Base-by-base conservation (phyloP, 208 protist species). In the Zelonia costaricensis region DNA sequence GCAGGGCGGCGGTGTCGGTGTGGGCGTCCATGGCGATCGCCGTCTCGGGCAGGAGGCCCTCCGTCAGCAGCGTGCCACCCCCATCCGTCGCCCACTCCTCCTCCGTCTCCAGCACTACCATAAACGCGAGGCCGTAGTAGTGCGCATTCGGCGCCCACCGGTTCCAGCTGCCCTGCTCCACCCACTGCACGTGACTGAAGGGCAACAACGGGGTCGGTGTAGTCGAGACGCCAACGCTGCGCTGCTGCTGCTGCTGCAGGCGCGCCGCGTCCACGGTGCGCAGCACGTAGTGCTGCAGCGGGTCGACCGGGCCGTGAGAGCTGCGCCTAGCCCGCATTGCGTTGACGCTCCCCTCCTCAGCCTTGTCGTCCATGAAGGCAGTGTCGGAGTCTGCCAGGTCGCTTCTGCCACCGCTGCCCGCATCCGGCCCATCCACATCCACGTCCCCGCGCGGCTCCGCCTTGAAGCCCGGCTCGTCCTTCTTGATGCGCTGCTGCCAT, bases 61-160 rank as follows among this genome's bases (percentile, higher is more conserved):
- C 55, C 27, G 64, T 60, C 30, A 31, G 16, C 20, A 67, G 46
- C 13, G 33, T 47, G 10, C 44, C 49, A 9, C 33, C 42, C n/a
- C 64, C 54, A 4, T 59, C 56, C 10, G 33, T 49, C 23, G 56
- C 52, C 42, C 22, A 55, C 35, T 55, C 57, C 9, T 55, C 57
- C 10, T 66, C 64, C 18, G 59, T 70, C 36, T 86, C 66, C 23
- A 80, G 35, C 28, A 90, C 84, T 8, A 80, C 84, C 42, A 72
- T 73, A 59, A 87, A 80, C 33, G 88, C 59, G 13, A 95, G 57
- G 12, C 84, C 89, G 54, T 91, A 95, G 69, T 92, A 91, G 40
- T 51, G 53, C 49, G 77, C 65, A 28, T 68, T 53, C 18, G 62
- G 45, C 42, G 56, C 75, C 84, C 89, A 95, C 4, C 71, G 79